phyloP scores from a whole-genome alignment of 768 basidiomycete species.

The Butyriboletus loyo region DNA sequence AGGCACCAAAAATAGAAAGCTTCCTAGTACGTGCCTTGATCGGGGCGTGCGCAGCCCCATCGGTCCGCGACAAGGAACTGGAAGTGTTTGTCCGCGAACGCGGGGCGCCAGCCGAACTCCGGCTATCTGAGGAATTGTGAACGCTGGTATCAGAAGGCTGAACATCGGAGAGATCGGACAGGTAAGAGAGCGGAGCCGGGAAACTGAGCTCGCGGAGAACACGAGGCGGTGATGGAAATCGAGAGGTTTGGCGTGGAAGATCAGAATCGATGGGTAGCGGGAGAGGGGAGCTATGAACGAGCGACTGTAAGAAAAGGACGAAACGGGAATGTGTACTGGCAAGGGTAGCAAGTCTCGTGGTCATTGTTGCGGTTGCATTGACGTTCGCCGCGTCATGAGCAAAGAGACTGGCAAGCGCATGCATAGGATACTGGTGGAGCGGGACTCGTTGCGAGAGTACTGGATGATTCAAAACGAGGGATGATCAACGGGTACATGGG shows the following conservation, averaged over 20 bases:
- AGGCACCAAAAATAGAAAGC: conserved; percentile 39
- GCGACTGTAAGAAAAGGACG: conserved; percentile 68
- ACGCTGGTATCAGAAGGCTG: conserved; percentile 6
- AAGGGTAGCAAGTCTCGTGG: conserved; percentile 43
- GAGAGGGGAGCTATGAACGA: conserved; percentile 59
- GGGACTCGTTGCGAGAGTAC: conserved; percentile 64
- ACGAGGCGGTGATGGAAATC: conserved; percentile 22
- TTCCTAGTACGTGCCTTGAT: conserved; percentile 20
- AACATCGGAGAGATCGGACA: conserved; percentile 17
- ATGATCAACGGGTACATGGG: conserved; percentile 5
- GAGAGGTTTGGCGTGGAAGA: conserved; percentile 28
- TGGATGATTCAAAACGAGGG: conserved; percentile 24
- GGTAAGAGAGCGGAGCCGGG: conserved; percentile 67
- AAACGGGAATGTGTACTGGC: conserved; percentile 69
- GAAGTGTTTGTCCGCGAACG: conserved; percentile 7
- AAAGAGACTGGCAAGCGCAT: conserved; percentile 54
- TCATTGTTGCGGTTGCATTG: conserved; percentile 15
- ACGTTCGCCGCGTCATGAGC: conserved; percentile 32
- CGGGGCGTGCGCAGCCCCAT: conserved; percentile 4
- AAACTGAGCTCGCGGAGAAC: conserved; percentile 60
- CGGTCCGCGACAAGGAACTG: conserved; percentile 25
- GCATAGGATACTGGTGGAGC: conserved; percentile 69
- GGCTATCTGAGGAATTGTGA: conserved; percentile 2
- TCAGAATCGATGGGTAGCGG: conserved; percentile 48
- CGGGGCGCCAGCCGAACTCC: background rate